Conservation (phyloP, 441 rosid species). For the Erysimum pusillum region DNA sequence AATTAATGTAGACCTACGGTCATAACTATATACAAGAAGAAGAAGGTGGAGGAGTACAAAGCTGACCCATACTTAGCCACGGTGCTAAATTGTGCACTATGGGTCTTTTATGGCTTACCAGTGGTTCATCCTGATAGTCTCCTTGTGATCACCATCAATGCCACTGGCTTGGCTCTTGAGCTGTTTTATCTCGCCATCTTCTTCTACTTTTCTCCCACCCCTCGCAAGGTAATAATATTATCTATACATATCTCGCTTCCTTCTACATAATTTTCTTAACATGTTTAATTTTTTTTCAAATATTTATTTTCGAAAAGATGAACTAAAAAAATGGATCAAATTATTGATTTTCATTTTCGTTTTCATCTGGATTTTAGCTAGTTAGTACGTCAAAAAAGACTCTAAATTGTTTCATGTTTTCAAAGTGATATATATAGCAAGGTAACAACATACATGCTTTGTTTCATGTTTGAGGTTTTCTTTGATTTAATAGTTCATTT, state of each 20-base stretch:
- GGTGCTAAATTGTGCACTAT: slow-evolving; percentile 66
- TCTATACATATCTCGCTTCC: not conserved
- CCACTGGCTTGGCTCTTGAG: slow-evolving; percentile 62
- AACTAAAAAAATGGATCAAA: slow-evolving; percentile 8
- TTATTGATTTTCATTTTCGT: not conserved
- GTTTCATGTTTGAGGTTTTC: not conserved
- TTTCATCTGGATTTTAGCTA: slow-evolving; percentile 9
- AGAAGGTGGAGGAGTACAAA: slow-evolving; percentile 64
- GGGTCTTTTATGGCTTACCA: slow-evolving; percentile 82
- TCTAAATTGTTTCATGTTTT: not conserved
- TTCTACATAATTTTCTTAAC: not conserved
- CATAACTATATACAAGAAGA: slow-evolving; percentile 54
- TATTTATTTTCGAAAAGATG: not conserved
- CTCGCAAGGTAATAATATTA: slow-evolving; percentile 49
- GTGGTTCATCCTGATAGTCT: slow-evolving; percentile 64
- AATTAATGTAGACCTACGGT: slow-evolving; percentile 67
- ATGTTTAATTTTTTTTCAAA: not conserved
- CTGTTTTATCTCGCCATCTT: slow-evolving; percentile 56
- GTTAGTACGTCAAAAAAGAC: not conserved
- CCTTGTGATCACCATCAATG: slow-evolving; percentile 70
- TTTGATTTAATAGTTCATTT: not conserved
- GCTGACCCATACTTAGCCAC: slow-evolving; percentile 80
- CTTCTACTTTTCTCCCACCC: slow-evolving; percentile 55
- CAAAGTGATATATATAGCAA: not conserved
- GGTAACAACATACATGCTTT: too few species aligned